Conservation (phyloP, 495 filamentous ascomycete genomes). For the Aspergillus wentii region DNA sequence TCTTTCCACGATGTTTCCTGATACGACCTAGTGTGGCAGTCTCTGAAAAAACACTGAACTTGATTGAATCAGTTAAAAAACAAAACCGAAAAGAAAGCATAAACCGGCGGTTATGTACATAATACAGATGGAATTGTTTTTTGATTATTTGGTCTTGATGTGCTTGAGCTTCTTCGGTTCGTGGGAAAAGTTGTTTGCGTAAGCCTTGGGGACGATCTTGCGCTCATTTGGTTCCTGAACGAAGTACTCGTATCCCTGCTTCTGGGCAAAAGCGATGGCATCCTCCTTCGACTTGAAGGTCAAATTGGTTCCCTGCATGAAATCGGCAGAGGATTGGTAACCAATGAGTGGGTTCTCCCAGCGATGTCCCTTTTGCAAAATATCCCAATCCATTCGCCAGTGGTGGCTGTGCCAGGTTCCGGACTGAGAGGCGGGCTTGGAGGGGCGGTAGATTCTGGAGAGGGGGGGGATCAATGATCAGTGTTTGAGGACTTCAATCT, state of each 20-base stretch:
- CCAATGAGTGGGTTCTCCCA: conserved; percentile 99
- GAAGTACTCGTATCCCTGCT: conserved; percentile 99
- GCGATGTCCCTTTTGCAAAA: conserved; percentile 77
- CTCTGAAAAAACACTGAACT: no score
- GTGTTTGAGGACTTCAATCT: conserved; percentile 1
- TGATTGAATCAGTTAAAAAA: no score
- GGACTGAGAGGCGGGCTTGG: conserved; percentile 92
- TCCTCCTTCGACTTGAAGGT: conserved; percentile 93
- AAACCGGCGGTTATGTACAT: conserved; percentile 40
- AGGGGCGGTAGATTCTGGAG: conserved; percentile 78
- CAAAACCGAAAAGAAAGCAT: conserved; percentile 6
- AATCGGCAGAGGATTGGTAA: conserved; percentile 93
- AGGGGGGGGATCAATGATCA: conserved; percentile 17
- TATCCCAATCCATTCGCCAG: conserved; percentile 99
- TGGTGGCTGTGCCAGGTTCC: conserved; percentile 74
- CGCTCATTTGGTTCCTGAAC: conserved; percentile 94
- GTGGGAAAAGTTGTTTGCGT: conserved; percentile 94
- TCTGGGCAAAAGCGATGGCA: conserved; percentile 91
- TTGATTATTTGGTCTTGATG: conserved; percentile 80
- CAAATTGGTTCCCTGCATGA: conserved; percentile 85
- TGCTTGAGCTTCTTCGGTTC: conserved; percentile 81
- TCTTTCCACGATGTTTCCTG: no score
- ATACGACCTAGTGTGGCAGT: no score
- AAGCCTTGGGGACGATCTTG: conserved; percentile 82
- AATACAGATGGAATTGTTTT: conserved; percentile 21